These are phyloP conservation scores for Canna indica DNA, from an alignment of 176 grass and related monocot species.

Conservation along the genomic window DNA sequence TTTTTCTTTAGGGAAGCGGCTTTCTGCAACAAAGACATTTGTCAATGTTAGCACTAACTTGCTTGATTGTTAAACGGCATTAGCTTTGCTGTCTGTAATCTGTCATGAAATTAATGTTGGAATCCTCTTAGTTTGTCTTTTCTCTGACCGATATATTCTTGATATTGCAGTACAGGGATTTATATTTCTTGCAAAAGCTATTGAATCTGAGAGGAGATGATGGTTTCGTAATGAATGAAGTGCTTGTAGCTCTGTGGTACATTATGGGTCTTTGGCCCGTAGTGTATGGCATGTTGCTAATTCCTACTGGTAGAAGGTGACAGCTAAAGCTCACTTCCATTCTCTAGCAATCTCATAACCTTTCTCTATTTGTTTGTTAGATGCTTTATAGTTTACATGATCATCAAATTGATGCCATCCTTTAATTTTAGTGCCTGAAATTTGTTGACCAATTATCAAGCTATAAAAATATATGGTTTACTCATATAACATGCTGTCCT, in stretches of 20 bases:
- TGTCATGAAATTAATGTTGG: neutral
- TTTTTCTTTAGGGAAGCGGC: neutral
- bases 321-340: conserved; percentile 8
- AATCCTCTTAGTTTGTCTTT: neutral
- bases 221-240: conserved; percentile 76
- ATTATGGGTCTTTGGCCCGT: conserved; percentile 87
- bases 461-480: neutral
- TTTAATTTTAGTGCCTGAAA: neutral
- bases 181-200: conserved; percentile 74
- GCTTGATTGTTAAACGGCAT: neutral
- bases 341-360: neutral
- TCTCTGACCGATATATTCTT: neutral
- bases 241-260: conserved; percentile 84
- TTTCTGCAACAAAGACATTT: neutral
- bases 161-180: conserved; percentile 72
- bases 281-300: conserved; percentile 67
- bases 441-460: neutral
- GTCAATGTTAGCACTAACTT: neutral
- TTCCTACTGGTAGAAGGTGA: conserved; percentile 70
- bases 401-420: neutral
- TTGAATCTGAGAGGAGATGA: conserved; percentile 67
- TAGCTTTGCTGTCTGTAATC: neutral
- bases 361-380: neutral
- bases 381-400: neutral
- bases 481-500: too few species aligned